Evolutionary conservation across 2,329 filamentous ascomycete species (phyloP).

Genomic region (Exophiala lecanii-corni): DNA sequence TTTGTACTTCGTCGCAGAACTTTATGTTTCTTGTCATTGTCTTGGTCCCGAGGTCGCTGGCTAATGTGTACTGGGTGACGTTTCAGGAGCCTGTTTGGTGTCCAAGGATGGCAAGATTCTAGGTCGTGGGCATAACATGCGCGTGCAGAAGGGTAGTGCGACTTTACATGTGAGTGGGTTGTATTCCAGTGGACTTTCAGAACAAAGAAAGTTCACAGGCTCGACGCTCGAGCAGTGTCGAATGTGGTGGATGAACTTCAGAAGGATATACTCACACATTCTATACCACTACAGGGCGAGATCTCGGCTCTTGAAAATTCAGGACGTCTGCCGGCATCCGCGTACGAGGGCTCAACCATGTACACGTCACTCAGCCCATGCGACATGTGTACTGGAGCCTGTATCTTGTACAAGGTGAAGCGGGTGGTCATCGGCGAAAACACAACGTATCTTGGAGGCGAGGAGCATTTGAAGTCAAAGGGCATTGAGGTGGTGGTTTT

Average conservation of each 20-base stretch:
- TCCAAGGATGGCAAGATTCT: constrained; percentile 64
- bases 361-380: constrained; percentile 76
- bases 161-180: constrained; percentile 62
- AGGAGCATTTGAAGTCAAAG: constrained; percentile 62
- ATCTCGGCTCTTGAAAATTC: constrained; percentile 71
- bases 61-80: too few species aligned
- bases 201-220: too few species aligned
- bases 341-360: constrained; percentile 71
- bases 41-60: too few species aligned
- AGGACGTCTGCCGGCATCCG: constrained; percentile 63
- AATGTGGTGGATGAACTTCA: too few species aligned
- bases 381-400: constrained; percentile 77
- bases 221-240: too few species aligned
- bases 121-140: constrained; percentile 69
- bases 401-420: constrained; percentile 68
- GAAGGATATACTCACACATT: too few species aligned
- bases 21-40: neutral
- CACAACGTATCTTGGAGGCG: constrained; percentile 67
- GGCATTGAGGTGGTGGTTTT: constrained; percentile 71
- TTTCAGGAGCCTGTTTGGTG: constrained; percentile 55
- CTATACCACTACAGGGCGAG: constrained; percentile 61
- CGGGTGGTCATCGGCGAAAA: constrained; percentile 76
- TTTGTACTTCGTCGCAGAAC: neutral
- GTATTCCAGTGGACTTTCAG: too few species aligned
- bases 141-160: constrained; percentile 66